A percentile compares a stretch with the other conserved stretches of the same genome.
phyloP scores from a whole-genome alignment of 352 stramenopile species.

The Globisporangium parvum region DNA sequence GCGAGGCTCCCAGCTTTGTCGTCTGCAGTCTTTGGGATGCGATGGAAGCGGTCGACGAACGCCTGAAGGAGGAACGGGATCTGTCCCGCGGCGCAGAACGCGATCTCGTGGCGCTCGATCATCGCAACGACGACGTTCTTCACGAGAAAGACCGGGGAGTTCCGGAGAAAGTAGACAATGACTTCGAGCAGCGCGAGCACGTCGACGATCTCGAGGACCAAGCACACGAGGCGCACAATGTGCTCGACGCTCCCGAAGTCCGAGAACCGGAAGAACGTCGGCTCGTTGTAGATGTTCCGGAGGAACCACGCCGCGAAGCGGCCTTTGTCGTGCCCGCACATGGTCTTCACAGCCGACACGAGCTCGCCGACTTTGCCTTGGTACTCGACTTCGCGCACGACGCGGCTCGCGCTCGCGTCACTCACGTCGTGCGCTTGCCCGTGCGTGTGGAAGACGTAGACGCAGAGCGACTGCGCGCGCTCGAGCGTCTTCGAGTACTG shows the following conservation, averaged over 20 bases:
- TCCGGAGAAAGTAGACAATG: slow-evolving; percentile 71
- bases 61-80: slow-evolving; percentile 76
- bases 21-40: slow-evolving; percentile 57
- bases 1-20: slow-evolving; percentile 67
- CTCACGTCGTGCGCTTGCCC: slow-evolving; percentile 50
- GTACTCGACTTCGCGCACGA: slow-evolving; percentile 76
- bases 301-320: slow-evolving; percentile 80
- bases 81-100: slow-evolving; percentile 76
- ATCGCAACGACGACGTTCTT: slow-evolving; percentile 81
- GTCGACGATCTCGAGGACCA: slow-evolving; percentile 81
- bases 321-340: slow-evolving; percentile 84
- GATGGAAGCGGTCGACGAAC: slow-evolving; percentile 79
- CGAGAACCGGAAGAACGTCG: slow-evolving; percentile 76
- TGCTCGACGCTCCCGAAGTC: slow-evolving; percentile 81
- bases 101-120: slow-evolving; percentile 80
- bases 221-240: slow-evolving; percentile 69
- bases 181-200: slow-evolving; percentile 76
- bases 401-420: slow-evolving; percentile 28
- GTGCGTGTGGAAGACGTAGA: slow-evolving; percentile 84
- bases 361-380: slow-evolving; percentile 79
- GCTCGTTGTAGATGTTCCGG: slow-evolving; percentile 77
- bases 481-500: slow-evolving; percentile 76
- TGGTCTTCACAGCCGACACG: slow-evolving; percentile 79
- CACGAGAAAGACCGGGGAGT: slow-evolving; percentile 67
- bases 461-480: slow-evolving; percentile 68